Percentiles rank a stretch among this genome's conserved stretches.
phyloP scores from a whole-genome alignment of 306 rosid species.

The Prosopis cineraria region DNA sequence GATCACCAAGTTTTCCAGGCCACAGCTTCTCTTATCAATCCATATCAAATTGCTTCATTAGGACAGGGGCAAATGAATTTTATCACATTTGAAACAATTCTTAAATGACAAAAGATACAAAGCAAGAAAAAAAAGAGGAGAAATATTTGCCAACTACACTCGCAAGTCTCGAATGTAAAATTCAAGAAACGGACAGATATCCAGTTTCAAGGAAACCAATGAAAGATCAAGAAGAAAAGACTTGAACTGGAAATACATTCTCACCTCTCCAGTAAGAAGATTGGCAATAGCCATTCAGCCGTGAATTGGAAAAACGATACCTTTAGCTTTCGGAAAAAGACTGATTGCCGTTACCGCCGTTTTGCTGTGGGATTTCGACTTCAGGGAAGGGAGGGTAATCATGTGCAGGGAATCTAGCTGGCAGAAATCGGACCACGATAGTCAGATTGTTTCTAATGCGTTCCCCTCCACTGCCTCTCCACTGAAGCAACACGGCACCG shows the following conservation, averaged over 20 bases:
- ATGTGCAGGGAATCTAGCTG: neutral
- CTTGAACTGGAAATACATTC: neutral
- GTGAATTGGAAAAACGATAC: neutral
- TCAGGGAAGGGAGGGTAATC: neutral
- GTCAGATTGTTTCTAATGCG: too few species aligned
- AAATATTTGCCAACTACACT: too few species aligned
- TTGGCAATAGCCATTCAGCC: neutral
- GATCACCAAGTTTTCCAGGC: neutral
- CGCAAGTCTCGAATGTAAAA: neutral
- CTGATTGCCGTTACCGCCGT: neutral
- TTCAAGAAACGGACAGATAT: neutral
- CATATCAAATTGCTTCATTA: neutral
- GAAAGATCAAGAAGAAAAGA: neutral
- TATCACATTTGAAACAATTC: neutral
- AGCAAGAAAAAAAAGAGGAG: neutral
- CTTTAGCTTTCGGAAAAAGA: neutral
- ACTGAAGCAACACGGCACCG: too few species aligned
- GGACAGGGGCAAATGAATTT: neutral
- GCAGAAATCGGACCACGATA: too few species aligned
- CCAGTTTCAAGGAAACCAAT: neutral
- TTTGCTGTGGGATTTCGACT: neutral
- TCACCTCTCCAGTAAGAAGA: neutral
- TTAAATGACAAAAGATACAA: neutral
- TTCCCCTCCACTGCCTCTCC: too few species aligned
- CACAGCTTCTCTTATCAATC: neutral